These are phyloP conservation scores for Cetradonia linearis DNA, from an alignment of 495 filamentous ascomycete species.

Conservation along the genomic window DNA sequence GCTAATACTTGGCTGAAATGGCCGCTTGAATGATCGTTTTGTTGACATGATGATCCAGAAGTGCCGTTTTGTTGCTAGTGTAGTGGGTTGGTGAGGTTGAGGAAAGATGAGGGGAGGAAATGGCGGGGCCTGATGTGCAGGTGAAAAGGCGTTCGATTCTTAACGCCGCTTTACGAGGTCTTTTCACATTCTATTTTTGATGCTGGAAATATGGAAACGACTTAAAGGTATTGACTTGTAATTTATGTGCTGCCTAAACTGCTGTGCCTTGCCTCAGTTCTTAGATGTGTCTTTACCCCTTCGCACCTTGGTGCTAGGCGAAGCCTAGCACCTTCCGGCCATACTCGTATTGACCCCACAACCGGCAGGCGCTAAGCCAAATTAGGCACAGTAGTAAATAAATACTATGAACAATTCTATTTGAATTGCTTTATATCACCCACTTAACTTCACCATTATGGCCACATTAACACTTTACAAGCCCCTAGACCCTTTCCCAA, in stretches of 20 bases:
- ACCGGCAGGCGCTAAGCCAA: too few species aligned
- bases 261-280: too few species aligned
- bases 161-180: too few species aligned
- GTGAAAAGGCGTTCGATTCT: constrained; percentile 2
- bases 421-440: neutral
- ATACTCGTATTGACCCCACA: too few species aligned
- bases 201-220: too few species aligned
- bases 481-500: neutral
- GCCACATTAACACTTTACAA: neutral
- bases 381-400: neutral
- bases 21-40: constrained; percentile 29
- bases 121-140: neutral
- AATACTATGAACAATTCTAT: neutral
- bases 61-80: neutral
- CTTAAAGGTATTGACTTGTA: too few species aligned
- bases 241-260: too few species aligned
- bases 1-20: constrained; percentile 35
- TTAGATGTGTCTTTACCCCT: too few species aligned
- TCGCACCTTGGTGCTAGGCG: too few species aligned
- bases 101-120: neutral
- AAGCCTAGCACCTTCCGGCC: too few species aligned
- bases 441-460: neutral
- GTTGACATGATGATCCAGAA: constrained; percentile 3
- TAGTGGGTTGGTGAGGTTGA: neutral
- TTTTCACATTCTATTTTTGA: too few species aligned